Evolutionary conservation across 1,284 basidiomycete genomes (phyloP).

Genomic region (Tilletia setariae): DNA sequence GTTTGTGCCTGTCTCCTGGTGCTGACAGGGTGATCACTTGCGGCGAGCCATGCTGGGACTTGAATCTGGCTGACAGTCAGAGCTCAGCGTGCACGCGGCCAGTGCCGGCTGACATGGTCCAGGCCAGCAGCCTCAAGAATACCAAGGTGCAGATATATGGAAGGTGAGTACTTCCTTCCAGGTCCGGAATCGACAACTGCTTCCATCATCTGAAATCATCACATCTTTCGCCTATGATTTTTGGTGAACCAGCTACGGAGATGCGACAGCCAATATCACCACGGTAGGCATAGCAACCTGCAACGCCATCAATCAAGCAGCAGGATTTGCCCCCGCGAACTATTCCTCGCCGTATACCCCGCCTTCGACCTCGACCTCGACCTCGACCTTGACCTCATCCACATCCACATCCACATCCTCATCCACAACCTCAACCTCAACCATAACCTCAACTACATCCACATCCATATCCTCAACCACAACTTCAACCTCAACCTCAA

Average conservation of each 20-base stretch:
- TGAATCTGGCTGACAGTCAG: not conserved
- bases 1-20: not conserved
- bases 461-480: no score
- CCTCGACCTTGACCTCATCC: no score
- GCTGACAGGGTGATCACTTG: not conserved
- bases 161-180: not conserved
- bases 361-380: no score
- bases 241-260: not conserved
- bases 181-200: not conserved
- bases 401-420: no score
- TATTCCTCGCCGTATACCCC: no score
- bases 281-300: not conserved
- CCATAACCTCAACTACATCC: no score
- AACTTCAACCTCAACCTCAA: no score
- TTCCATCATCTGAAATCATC: not conserved
- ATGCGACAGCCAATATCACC: not conserved
- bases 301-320: not conserved
- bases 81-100: not conserved
- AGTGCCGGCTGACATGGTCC: not conserved
- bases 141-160: not conserved
- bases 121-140: not conserved
- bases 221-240: not conserved
- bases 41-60: not conserved
- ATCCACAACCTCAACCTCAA: no score
- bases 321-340: no score